These are phyloP conservation scores for Diplodia corticola DNA, from an alignment of 2,329 filamentous ascomycete species.

Conservation along the genomic window DNA sequence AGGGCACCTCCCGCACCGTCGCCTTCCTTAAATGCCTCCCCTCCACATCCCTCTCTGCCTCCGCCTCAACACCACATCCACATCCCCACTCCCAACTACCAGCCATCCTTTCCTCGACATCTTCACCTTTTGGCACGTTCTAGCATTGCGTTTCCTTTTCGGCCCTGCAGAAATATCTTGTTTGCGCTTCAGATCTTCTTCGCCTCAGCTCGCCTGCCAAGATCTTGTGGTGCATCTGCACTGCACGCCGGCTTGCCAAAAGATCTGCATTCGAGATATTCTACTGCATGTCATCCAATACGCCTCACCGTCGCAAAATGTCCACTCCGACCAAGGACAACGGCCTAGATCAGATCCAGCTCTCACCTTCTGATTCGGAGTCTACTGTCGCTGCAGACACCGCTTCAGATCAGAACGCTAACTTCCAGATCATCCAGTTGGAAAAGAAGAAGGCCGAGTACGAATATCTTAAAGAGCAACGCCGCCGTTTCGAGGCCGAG, in stretches of 20 bases:
- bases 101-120: neutral
- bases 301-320: neutral
- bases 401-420: neutral
- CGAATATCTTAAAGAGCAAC: constrained; percentile 86
- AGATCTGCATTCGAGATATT: constrained; percentile 9
- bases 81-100: neutral
- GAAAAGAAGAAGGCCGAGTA: constrained; percentile 94
- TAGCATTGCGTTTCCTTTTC: neutral
- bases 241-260: neutral
- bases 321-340: neutral
- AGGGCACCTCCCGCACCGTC: neutral
- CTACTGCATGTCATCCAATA: neutral
- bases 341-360: neutral
- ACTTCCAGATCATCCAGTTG: constrained; percentile 58
- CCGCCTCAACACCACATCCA: neutral
- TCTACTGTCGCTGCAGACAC: neutral
- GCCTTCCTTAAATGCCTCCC: neutral
- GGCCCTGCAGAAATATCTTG: neutral
- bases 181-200: neutral
- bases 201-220: constrained; percentile 1
- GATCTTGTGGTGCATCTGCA: constrained; percentile 13
- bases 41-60: neutral
- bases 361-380: neutral
- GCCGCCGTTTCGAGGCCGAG: constrained; percentile 84
- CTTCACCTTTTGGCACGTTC: constrained; percentile 5